phyloP scores from a whole-genome alignment of 2,329 filamentous ascomycete genomes.

The Cladosporium phlei region DNA sequence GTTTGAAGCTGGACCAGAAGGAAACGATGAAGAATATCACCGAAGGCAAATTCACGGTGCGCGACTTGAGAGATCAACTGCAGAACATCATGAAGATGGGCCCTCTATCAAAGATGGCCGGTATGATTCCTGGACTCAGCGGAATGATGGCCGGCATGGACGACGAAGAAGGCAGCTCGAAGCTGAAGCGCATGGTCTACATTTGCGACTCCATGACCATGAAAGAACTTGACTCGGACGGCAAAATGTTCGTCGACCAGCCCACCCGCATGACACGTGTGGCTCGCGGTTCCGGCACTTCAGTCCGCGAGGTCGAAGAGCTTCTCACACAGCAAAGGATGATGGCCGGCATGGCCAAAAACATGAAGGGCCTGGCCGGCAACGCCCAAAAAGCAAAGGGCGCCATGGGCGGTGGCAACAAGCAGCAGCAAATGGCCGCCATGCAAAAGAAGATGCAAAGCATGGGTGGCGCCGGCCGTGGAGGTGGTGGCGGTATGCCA shows the following conservation, averaged over 20 bases:
- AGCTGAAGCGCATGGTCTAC: slow-evolving; percentile 97
- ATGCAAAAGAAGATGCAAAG: slow-evolving; percentile 95
- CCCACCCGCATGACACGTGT: slow-evolving; percentile 90
- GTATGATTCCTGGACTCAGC: slow-evolving; percentile 95
- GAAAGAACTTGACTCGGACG: slow-evolving; percentile 91
- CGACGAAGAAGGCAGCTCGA: slow-evolving; percentile 89
- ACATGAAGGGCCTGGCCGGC: slow-evolving; percentile 96
- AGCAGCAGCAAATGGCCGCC: slow-evolving; percentile 86
- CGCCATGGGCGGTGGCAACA: slow-evolving; percentile 85
- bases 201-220: slow-evolving; percentile 98
- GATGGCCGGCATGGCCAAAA: slow-evolving; percentile 99
- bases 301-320: slow-evolving; percentile 89
- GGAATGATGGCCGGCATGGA: slow-evolving; percentile 95
- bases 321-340: slow-evolving; percentile 95
- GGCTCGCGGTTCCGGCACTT: slow-evolving; percentile 83
- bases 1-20: slow-evolving; percentile 91
- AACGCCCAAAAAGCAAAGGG: slow-evolving; percentile 93
- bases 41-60: slow-evolving; percentile 91
- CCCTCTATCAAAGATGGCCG: slow-evolving; percentile 91
- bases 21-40: slow-evolving; percentile 99
- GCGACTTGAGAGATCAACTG: slow-evolving; percentile 90
- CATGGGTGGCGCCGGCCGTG: slow-evolving; percentile 69
- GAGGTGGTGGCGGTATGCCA: slow-evolving; percentile 59
- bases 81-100: slow-evolving; percentile 99
- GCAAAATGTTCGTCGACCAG: slow-evolving; percentile 88